These are phyloP conservation scores for Sisymbrium irio DNA, from an alignment of 345 rosid species.

Conservation along the genomic window DNA sequence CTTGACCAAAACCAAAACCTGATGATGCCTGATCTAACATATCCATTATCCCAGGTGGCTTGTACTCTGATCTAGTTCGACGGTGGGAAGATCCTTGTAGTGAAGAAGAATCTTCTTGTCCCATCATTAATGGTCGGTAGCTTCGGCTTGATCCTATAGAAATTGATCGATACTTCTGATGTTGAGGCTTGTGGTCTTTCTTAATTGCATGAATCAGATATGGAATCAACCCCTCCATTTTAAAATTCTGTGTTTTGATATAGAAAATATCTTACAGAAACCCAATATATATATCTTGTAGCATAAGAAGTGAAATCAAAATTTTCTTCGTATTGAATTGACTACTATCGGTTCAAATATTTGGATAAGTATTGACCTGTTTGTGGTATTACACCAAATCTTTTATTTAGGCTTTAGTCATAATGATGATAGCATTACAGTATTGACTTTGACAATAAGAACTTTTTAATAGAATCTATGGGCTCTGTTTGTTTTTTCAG, in stretches of 20 bases:
- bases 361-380: slow-evolving; percentile 30
- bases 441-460: slow-evolving; percentile 31
- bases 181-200: slow-evolving; percentile 33
- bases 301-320: slow-evolving; percentile 11
- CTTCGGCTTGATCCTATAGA: slow-evolving; percentile 54
- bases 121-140: slow-evolving; percentile 53
- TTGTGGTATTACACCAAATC: slow-evolving; percentile 18
- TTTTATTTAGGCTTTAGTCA: slow-evolving; percentile 19
- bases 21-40: slow-evolving; percentile 38
- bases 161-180: slow-evolving; percentile 21
- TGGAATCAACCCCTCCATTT: slow-evolving; percentile 86
- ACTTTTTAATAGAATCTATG: slow-evolving; percentile 15
- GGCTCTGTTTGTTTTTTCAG: slow-evolving; percentile 2
- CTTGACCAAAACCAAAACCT: slow-evolving; percentile 20
- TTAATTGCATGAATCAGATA: slow-evolving; percentile 49
- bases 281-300: slow-evolving; percentile 14
- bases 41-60: slow-evolving; percentile 37
- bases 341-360: slow-evolving; percentile 9
- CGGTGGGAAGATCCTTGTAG: slow-evolving; percentile 48
- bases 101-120: slow-evolving; percentile 32
- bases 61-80: slow-evolving; percentile 50
- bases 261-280: not conserved
- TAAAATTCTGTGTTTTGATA: not conserved
- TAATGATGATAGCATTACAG: slow-evolving; percentile 29
- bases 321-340: slow-evolving; percentile 20